phyloP scores from a whole-genome alignment of 129 eudicot species.

The Logfia minima region DNA sequence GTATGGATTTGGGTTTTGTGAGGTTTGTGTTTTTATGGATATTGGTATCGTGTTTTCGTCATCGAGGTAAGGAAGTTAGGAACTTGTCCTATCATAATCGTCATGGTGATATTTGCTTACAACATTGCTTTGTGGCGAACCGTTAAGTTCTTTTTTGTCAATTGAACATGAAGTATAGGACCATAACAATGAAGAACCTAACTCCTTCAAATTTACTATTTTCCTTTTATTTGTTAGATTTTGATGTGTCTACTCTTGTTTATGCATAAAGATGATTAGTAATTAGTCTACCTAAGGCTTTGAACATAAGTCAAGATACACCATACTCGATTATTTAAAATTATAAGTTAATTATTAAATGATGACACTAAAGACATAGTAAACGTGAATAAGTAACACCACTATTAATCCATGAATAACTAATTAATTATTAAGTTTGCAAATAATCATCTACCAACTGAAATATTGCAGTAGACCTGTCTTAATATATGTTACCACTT shows the following conservation, averaged over 20 bases:
- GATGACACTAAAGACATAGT: no score
- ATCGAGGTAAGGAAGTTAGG: slow-evolving; percentile 23
- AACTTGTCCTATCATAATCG: slow-evolving; percentile 15
- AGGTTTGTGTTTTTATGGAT: slow-evolving; percentile 16
- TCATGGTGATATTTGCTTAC: background rate
- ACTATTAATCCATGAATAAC: no score
- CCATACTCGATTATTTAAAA: background rate
- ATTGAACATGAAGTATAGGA: background rate
- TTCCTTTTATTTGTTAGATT: background rate
- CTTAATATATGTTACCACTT: no score
- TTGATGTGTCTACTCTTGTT: background rate
- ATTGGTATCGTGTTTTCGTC: slow-evolving; percentile 10
- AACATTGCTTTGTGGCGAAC: background rate
- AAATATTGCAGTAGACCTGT: background rate
- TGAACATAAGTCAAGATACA: background rate
- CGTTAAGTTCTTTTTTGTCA: background rate
- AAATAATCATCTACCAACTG: background rate
- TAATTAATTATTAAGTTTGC: background rate
- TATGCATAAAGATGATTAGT: background rate
- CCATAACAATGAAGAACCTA: background rate
- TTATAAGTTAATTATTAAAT: background rate
- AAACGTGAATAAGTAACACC: no score
- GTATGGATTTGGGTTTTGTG: slow-evolving; percentile 6
- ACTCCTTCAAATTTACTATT: background rate
- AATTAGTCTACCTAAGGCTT: background rate